Base-by-base conservation (phyloP, 2,329 filamentous ascomycete genomes). In the Ceratocystis diversiconidia region DNA sequence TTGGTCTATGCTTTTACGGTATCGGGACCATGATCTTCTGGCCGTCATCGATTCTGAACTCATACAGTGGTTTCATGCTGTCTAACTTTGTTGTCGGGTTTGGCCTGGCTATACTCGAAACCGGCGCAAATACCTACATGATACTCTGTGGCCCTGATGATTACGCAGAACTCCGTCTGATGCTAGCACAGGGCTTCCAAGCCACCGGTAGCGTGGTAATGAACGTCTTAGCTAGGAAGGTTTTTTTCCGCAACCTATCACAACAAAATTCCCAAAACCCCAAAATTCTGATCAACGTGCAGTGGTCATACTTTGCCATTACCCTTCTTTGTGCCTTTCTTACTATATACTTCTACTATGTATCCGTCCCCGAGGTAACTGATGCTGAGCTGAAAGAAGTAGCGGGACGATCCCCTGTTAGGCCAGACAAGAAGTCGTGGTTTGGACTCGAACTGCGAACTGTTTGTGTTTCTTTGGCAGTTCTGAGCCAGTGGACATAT, bases 301-400 rank as follows among this genome's bases (percentile, higher is more conserved):
- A 94, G 74, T 95, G 87, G 87, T 88, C 89, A 0, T 94, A 94
- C 70, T 80, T 94, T n/a, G 87, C 85, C 65, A 87, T 92, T 68
- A 89, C 88, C 0, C 78, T 87, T 28, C 85, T 91, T 65, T 89
- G 87, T 66, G 88, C 87, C 63, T 77, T 82, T 2, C 79, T 95
- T 2, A 88, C 85, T 0, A 76, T 87, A 2, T 83, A 87, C 71
- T 86, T 87, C 72, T 87, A 83, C 72, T 87, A 87, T 70, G 83
- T 86, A 78, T 84, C 84, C 0, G 75, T 87, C 1, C 84, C 84
- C 0, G 85, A 86, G 69, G 79, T 84, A 7, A 79, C 76, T 44
- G 83, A 85, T 68, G 73, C 74, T 19, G 82, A 84, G 68, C 77
- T 85, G 46, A 79, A 81, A 68, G 72, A 75, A 15, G 77, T 78